These are phyloP conservation scores for Daphne laureola DNA, from an alignment of 441 rosid genomes.

Conservation along the genomic window DNA sequence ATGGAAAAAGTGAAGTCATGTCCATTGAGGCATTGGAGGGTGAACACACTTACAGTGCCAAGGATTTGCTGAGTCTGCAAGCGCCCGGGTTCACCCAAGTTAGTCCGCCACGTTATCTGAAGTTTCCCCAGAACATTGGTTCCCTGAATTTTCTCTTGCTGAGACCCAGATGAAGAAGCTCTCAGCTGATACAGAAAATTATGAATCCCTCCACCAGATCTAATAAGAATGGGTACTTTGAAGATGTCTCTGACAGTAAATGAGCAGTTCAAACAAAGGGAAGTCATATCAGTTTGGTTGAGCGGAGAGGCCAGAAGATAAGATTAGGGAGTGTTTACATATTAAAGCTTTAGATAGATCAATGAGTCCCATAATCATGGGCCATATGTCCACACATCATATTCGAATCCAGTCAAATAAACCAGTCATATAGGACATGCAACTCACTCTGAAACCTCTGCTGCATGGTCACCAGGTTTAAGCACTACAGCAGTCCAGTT, in stretches of 20 bases:
- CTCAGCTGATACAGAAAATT: slow-evolving; percentile 73
- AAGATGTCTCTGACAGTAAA: slow-evolving; percentile 47
- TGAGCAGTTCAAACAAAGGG: slow-evolving; percentile 13
- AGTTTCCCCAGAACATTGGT: slow-evolving; percentile 87
- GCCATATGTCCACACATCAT: neutral
- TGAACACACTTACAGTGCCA: slow-evolving; percentile 52
- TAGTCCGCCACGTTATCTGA: slow-evolving; percentile 95
- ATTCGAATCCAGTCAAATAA: neutral
- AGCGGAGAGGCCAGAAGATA: too few species aligned
- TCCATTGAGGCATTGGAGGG: too few species aligned
- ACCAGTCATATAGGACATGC: neutral
- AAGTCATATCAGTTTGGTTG: slow-evolving; percentile 5
- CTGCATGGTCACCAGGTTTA: slow-evolving; percentile 43
- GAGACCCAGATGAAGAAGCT: slow-evolving; percentile 36
- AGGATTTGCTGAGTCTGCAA: slow-evolving; percentile 96
- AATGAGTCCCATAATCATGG: neutral
- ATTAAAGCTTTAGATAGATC: too few species aligned
- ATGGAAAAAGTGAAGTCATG: slow-evolving; percentile 2
- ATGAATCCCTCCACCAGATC: slow-evolving; percentile 87
- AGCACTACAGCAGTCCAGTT: slow-evolving; percentile 66
- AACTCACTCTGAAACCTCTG: slow-evolving; percentile 41
- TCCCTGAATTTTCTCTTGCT: slow-evolving; percentile 45
- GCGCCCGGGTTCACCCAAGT: slow-evolving; percentile 98
- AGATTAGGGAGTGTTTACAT: too few species aligned
- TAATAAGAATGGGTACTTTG: slow-evolving; percentile 69